Evolutionary conservation across 192 early-diverging fungal genomes (phyloP), one percentile per base, ranked within the genome.

Genomic region (Podila epicladia): DNA sequence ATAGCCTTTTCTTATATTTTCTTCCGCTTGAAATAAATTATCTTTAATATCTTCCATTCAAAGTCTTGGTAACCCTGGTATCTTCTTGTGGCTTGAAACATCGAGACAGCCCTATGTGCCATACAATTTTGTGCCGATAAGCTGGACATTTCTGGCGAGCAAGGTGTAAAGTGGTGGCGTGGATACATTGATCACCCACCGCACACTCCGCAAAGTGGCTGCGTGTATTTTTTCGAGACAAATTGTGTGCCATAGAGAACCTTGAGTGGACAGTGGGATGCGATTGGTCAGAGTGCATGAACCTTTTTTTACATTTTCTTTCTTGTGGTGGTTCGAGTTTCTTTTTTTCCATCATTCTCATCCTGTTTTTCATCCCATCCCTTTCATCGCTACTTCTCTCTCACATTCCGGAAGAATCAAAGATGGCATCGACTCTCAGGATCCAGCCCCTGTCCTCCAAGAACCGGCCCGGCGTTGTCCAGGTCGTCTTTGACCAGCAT

Each of bases 391-490:
- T 12, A 19, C 12, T 28, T 2, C 55, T 4, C 4, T 9, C 26
- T 31, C 31, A 58, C 35, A 58, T 62, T 71, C 11, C 37, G 35
- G 41, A 55, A 9, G 9, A 45, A 8, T 4, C 41, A 58, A 29
- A 26, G 41, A 55, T 58, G 38, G 50, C 62, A 8, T 59, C 74
- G 11, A 61, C 74, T n/a, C 69, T 78, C 31, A 58, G 61, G 38
- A 51, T 79, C 15, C 65, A 72, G 22, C 49, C 65, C 17, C 32
- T 79, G 15, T 68, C 62, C 17, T 64, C 76, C 28, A 17, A 57
- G 76, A 79, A 72, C 65, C 76, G 76, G 4, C 19, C 70, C 13
- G 38, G 51, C 6, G 76, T 64, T 11, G 38, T 33, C n/a, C 58
- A 72, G 19, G 28, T 79, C 0, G 15, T 79, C 19, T 68, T 79